Evolutionary conservation across 257 asterid species (phyloP).

Genomic region (Plectranthus barbatus): DNA sequence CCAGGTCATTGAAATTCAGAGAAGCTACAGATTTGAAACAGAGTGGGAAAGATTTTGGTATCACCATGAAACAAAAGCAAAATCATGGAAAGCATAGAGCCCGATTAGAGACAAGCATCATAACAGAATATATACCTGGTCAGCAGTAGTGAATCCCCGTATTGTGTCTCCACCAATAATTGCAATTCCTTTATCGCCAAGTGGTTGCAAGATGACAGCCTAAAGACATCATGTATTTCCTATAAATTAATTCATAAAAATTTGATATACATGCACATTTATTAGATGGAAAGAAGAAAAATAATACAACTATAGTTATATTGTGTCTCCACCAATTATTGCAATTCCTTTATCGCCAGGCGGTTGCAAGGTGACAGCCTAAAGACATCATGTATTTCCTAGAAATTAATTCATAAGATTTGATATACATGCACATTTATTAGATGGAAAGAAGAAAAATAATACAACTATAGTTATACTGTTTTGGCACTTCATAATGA

Average conservation of each 20-base stretch:
- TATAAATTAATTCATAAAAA: not conserved
- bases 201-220: conserved; percentile 96
- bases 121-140: conserved; percentile 48
- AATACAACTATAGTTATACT: not conserved
- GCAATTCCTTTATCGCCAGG: conserved; percentile 79
- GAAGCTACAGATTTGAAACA: not conserved
- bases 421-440: not conserved
- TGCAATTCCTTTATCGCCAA: conserved; percentile 77
- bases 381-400: conserved; percentile 1
- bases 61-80: not conserved
- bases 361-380: conserved; percentile 96
- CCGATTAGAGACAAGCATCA: not conserved
- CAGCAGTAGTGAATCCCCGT: conserved; percentile 82
- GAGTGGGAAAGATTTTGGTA: not conserved
- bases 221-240: conserved; percentile 14
- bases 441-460: not conserved
- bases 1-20: not conserved
- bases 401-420: not conserved
- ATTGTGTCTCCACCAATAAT: conserved; percentile 83
- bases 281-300: too few relatives aligned
- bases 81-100: conserved; percentile 10
- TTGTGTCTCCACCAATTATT: conserved; percentile 78
- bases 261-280: not conserved
- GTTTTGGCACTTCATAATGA: not conserved
- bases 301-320: too few relatives aligned